Conservation (phyloP, 331 rosid species). For the Quercus lobata region DNA sequence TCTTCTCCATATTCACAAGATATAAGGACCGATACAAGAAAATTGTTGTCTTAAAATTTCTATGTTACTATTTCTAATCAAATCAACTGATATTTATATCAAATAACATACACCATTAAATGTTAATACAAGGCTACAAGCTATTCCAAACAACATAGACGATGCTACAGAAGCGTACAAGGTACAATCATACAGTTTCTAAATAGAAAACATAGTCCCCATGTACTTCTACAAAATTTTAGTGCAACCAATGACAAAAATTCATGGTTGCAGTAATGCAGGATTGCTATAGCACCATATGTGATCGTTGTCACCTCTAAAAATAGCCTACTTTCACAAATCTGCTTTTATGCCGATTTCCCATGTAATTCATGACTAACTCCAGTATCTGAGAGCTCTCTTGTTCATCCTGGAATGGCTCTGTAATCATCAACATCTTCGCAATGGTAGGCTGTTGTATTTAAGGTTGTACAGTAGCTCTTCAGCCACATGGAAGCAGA, state of each 20-base stretch:
- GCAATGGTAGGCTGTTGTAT: background rate
- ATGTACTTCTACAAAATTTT: background rate
- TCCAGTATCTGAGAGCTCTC: background rate
- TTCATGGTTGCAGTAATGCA: background rate
- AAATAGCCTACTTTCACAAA: background rate
- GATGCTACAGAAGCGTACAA: too few relatives aligned
- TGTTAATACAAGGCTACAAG: too few relatives aligned
- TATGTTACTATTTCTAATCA: too few relatives aligned
- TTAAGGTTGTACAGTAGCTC: constrained; percentile 45
- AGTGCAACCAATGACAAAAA: background rate
- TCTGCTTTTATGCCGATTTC: background rate
- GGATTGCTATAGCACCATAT: background rate
- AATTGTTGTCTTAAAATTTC: too few relatives aligned
- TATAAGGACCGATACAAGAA: too few relatives aligned
- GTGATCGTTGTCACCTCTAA: background rate
- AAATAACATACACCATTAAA: too few relatives aligned
- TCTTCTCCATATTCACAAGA: too few relatives aligned
- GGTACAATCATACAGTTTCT: too few relatives aligned
- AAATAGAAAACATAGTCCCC: too few relatives aligned
- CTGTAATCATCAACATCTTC: background rate
- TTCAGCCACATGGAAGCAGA: constrained; percentile 60
- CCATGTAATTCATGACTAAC: background rate
- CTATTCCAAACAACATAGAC: too few relatives aligned
- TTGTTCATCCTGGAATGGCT: background rate
- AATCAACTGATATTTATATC: too few relatives aligned